Evolutionary conservation across 371 early-diverging fungal species (phyloP).

Genomic region (Mortierella sp.): DNA sequence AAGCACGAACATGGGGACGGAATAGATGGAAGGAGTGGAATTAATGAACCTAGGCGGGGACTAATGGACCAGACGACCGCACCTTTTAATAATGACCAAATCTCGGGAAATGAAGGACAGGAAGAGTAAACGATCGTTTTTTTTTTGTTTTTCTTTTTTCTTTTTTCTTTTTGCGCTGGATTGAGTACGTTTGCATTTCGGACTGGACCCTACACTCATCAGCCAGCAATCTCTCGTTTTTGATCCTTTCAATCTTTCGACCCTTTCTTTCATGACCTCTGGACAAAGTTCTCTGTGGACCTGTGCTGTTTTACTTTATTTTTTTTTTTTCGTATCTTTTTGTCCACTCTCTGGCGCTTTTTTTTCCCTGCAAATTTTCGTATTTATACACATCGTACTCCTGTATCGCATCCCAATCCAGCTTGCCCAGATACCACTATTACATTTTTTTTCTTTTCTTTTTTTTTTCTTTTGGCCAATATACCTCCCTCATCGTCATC

Average conservation of each 20-base stretch:
- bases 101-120: background rate
- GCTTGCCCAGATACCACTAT: background rate
- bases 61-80: background rate
- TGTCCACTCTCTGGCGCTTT: background rate
- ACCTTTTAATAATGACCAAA: background rate
- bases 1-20: background rate
- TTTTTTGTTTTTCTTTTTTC: background rate
- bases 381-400: background rate
- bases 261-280: background rate
- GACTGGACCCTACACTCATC: background rate
- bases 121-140: background rate
- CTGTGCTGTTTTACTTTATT: background rate
- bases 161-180: background rate
- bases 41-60: background rate
- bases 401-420: background rate
- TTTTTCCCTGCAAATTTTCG: background rate
- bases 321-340: background rate
- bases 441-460: background rate
- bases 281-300: background rate
- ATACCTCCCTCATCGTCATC: slow-evolving; percentile 7
- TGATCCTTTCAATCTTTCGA: background rate
- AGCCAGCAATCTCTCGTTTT: background rate
- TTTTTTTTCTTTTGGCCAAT: slow-evolving; percentile 10
- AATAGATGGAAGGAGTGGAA: background rate
- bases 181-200: background rate